Evolutionary conservation across 164 flowering plant genomes (phyloP), one percentile per base, ranked within the genome.

Genomic region (Akebia trifoliata): DNA sequence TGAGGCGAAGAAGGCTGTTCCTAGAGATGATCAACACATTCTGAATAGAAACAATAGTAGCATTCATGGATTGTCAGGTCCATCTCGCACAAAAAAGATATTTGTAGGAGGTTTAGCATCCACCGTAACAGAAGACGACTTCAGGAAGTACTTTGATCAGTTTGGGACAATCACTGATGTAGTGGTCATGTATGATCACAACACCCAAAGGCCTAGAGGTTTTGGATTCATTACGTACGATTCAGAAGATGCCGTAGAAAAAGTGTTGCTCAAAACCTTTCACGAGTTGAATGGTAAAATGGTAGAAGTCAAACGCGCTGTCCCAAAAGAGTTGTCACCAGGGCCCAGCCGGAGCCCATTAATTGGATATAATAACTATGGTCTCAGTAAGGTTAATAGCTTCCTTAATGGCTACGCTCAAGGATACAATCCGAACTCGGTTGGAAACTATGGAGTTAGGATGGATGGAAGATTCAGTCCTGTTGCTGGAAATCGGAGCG

Each of bases 1-100:
- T 61, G 97, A 89, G 67, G 97, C 97, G 58, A 89, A 89, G 77
- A 89, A 83, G 59, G 97, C 97, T 55, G 90, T 90, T 64, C 97
- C 97, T 14, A 81, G 97, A 59, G 95, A 90, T 65, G 97, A 86
- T 66, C 90, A 85, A 21, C 72, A 74, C 60, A 74, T 62, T 60
- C 45, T 66, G 22, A 79, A 49, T 65, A 81, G 78, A 73, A 80
- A 25, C 68, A 74, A 24, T 57, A 61, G 65, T 57, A 83, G 77
- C 72, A 52, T 72, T 59, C 87, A 77, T 54, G 86, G 86, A 20
- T 85, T 92, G 14, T 85, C 90, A 3, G 76, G 80, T 55, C 90
- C 82, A 34, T 56, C 63, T 14, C 84, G 90, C 29, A 83, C 97
- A 20, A 90, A 78, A 62, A 90, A 90, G 76, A 87, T 90, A 42